Evolutionary conservation across 306 rosid genomes (phyloP).

Genomic region (Cotoneaster glaucophyllus): DNA sequence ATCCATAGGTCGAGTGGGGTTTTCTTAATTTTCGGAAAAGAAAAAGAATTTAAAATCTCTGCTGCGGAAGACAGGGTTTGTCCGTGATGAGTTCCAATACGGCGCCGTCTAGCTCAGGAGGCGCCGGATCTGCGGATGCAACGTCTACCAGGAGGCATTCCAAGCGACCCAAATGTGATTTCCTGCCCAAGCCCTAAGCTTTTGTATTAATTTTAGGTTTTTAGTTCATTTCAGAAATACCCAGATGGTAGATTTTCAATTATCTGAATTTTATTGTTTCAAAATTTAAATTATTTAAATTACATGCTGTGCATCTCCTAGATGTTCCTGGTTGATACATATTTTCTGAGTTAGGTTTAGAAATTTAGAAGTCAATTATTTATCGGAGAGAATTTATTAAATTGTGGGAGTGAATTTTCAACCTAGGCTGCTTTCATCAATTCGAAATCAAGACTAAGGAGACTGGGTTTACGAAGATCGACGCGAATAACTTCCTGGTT

Average conservation of each 20-base stretch:
- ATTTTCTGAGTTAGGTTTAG: not conserved
- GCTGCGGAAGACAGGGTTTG: conserved; percentile 2
- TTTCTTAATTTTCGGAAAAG: not conserved
- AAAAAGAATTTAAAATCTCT: not conserved
- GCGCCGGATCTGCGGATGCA: conserved; percentile 72
- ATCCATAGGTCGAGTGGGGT: not conserved
- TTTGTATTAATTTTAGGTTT: conserved; percentile 7
- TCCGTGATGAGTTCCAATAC: conserved; percentile 45
- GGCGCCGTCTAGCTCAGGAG: conserved; percentile 67
- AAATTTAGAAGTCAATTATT: not conserved
- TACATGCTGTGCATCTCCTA: not conserved
- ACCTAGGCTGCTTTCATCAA: not conserved
- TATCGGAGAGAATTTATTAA: not conserved
- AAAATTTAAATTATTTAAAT: not conserved
- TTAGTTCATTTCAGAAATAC: conserved; percentile 1
- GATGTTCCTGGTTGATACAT: not conserved
- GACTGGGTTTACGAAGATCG: not conserved
- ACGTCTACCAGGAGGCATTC: conserved; percentile 62
- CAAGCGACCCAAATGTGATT: conserved; percentile 87
- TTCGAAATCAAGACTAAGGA: not conserved
- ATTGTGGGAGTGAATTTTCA: not conserved
- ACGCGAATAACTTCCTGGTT: not conserved
- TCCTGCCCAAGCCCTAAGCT: not conserved
- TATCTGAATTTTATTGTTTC: not conserved
- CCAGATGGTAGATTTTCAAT: not conserved